Conservation (phyloP, 2,329 filamentous ascomycete species). For the Cercospora sesami region DNA sequence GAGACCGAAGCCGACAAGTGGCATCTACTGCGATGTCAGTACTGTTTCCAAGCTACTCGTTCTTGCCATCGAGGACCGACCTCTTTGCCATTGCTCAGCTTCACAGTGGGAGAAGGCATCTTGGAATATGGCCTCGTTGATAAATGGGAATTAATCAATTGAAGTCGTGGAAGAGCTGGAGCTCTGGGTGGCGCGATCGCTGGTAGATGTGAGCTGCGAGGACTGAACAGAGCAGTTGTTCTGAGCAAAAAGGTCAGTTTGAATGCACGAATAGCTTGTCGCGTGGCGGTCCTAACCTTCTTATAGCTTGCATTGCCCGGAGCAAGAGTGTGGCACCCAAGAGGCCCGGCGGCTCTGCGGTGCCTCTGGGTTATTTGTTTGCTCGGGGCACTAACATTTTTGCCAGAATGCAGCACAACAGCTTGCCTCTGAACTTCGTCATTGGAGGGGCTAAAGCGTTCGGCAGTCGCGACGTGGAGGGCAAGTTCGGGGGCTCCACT, state of each 20-base stretch:
- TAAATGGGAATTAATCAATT: conserved; percentile 11
- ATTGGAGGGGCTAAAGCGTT: conserved; percentile 16
- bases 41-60: background rate
- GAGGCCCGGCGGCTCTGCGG: conserved; percentile 16
- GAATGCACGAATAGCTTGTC: background rate
- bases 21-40: conserved; percentile 56
- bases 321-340: background rate
- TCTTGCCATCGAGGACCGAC: conserved; percentile 21
- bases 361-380: conserved; percentile 12
- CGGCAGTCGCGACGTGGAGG: conserved; percentile 5
- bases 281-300: conserved; percentile 15
- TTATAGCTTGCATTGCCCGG: conserved; percentile 21
- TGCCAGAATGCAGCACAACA: conserved; percentile 19
- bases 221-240: conserved; percentile 20
- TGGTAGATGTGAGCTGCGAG: conserved; percentile 9
- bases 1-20: conserved; percentile 73
- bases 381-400: conserved; percentile 4
- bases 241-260: conserved; percentile 13
- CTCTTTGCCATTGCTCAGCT: conserved; percentile 43
- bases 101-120: conserved; percentile 36
- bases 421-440: conserved; percentile 9
- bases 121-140: conserved; percentile 31
- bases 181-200: conserved; percentile 1
- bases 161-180: conserved; percentile 11
- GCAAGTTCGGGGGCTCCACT: background rate